Percentiles rank a stretch among this genome's conserved stretches.
phyloP scores from a whole-genome alignment of 345 rosid genomes.

The Angophora floribunda region DNA sequence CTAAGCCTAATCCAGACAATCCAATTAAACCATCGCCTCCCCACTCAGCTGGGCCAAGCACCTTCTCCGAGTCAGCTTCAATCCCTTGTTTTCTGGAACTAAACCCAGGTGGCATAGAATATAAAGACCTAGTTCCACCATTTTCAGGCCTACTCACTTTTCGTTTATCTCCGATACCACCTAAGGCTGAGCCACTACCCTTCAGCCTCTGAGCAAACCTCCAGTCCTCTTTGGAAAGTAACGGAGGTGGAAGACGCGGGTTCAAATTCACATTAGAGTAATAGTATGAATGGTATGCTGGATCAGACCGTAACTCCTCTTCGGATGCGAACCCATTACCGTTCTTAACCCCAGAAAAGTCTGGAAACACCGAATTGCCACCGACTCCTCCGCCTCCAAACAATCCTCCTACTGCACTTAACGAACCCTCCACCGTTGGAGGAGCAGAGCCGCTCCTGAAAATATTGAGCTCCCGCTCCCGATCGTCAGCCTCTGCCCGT shows the following conservation, averaged over 20 bases:
- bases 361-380: conserved; percentile 23
- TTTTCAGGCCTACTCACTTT: conserved; percentile 36
- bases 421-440: conserved; percentile 82
- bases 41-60: conserved; percentile 51
- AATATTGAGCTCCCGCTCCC: conserved; percentile 61
- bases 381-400: conserved; percentile 39
- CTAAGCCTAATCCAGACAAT: conserved; percentile 54
- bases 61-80: conserved; percentile 33
- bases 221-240: conserved; percentile 83
- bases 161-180: conserved; percentile 75
- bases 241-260: conserved; percentile 91
- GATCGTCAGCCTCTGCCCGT: conserved; percentile 37
- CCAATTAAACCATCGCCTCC: conserved; percentile 76
- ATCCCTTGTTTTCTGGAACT: conserved; percentile 47
- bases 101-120: conserved; percentile 73
- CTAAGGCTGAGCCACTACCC: conserved; percentile 41
- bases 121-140: conserved; percentile 42
- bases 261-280: conserved; percentile 73
- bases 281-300: conserved; percentile 56
- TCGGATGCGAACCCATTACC: conserved; percentile 39
- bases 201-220: conserved; percentile 70
- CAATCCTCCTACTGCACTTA: conserved; percentile 61
- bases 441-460: conserved; percentile 94
- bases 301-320: conserved; percentile 81
- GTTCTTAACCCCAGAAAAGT: conserved; percentile 28